Base-by-base conservation (phyloP, 225 moss, liverwort and hornwort species). In the Physcomitrellopsis africana region DNA sequence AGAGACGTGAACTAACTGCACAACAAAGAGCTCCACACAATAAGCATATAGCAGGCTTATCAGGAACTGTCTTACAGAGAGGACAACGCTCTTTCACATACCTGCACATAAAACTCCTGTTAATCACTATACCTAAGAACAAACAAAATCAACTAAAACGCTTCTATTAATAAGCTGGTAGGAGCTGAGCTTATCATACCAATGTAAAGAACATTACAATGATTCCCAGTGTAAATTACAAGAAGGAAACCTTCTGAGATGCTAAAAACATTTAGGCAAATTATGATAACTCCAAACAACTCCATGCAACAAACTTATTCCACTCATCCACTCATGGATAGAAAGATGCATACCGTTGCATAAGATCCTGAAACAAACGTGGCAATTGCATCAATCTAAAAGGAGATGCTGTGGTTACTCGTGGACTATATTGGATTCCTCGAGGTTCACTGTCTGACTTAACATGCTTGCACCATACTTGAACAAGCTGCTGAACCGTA, bases 11-110 rank as follows among this genome's bases (percentile, higher is more conserved):
- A 69, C 86, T 74, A 65, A 67, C 77, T 71, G 86, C 90, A 80
- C 93, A 96, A 81, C 93, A 93, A n/a, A 96, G 92, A 54, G 91
- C 90, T 79, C 95, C 95, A 74, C 95, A 96, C 37, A 96, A 17
- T 18, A 96, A 81, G 78, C 95, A 96, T 76, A 96, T 77, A 11
- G 95, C 95, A 74, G 95, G 95, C 81, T 79, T 80, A 0, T 85
- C 87, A 59, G 90, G 95, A 65, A 90, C 74, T 70, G 17, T 81
- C 59, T 86, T 80, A 76, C 95, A 96, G 60, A 69, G 81, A 78
- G 85, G 90, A 67, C 95, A 96, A 41, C 87, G 80, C 81, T 96
- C 95, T 78, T 96, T 96, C 86, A 93, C 92, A 87, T 89, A 96
- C 84, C 95, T 95, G 86, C 80, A 82, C 56, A 26, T 69, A 32